Conservation (phyloP, 345 rosid genomes). For the Orychophragmus violaceus region DNA sequence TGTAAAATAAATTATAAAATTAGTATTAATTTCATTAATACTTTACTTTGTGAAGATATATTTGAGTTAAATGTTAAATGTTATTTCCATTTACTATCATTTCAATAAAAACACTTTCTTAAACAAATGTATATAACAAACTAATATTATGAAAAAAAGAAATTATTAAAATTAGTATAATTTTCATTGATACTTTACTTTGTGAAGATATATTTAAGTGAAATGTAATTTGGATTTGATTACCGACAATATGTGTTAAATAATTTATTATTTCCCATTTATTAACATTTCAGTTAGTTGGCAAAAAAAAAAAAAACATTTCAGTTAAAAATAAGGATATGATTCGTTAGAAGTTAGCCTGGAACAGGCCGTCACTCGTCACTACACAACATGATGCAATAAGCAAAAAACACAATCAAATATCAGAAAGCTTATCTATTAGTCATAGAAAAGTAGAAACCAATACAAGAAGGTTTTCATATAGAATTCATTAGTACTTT, state of each 20-base stretch:
- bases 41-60: no score
- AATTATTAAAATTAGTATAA: no score
- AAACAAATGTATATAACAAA: no score
- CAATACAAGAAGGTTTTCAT: neutral
- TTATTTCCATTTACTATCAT: no score
- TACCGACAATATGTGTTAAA: neutral
- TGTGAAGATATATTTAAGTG: no score
- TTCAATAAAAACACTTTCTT: no score
- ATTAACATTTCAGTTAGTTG: neutral
- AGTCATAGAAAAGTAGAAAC: neutral
- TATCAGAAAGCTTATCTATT: neutral
- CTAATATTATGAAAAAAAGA: no score
- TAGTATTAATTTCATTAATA: no score
- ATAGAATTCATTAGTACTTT: conserved; percentile 9
- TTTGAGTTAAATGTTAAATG: no score
- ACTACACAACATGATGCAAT: neutral
- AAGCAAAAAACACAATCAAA: neutral
- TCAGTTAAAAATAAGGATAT: neutral
- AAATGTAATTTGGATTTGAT: neutral
- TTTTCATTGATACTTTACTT: no score
- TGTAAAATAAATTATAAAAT: no score
- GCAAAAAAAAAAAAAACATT: no score
- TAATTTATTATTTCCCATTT: neutral
- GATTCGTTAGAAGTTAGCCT: neutral
- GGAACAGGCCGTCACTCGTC: neutral